These are phyloP conservation scores for Claviceps citrina DNA, from an alignment of 2,329 filamentous ascomycete genomes.

Conservation along the genomic window DNA sequence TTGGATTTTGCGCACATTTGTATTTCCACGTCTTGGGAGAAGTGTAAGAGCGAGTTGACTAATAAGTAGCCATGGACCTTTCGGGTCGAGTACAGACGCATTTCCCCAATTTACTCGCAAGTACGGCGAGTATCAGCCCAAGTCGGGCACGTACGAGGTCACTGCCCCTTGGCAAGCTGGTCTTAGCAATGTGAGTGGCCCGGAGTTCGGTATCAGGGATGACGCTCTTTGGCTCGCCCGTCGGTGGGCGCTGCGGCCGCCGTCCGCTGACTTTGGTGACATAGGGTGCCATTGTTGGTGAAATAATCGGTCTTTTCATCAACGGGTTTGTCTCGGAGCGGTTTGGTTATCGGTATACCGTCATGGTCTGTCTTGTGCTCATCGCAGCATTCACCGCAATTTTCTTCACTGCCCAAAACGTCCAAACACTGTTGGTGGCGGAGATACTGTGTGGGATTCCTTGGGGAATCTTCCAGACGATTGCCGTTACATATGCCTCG, in stretches of 20 bases:
- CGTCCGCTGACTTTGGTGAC: neutral
- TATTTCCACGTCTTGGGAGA: no score
- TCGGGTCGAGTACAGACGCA: conserved; percentile 30
- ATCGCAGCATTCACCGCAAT: conserved; percentile 44
- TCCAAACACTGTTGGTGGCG: conserved; percentile 41
- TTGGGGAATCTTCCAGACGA: conserved; percentile 43
- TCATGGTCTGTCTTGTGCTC: conserved; percentile 40
- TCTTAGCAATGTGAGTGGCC: conserved; percentile 32
- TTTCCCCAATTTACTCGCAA: conserved; percentile 43
- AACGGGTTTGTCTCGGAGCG: conserved; percentile 51
- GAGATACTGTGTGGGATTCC: conserved; percentile 50
- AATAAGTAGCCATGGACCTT: no score
- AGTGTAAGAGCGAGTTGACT: no score
- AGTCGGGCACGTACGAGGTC: conserved; percentile 35
- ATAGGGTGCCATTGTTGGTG: conserved; percentile 26
- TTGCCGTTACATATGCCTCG: conserved; percentile 51
- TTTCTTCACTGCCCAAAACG: conserved; percentile 48
- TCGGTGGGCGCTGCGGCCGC: no score
- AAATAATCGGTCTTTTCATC: conserved; percentile 50
- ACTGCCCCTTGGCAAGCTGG: conserved; percentile 47
- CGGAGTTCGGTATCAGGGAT: no score
- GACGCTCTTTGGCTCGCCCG: no score
- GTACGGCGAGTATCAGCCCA: conserved; percentile 33
- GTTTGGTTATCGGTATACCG: conserved; percentile 52
- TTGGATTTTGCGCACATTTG: no score